A percentile compares a stretch with the other conserved stretches of the same genome.
These are phyloP conservation scores for Cutaneotrichosporon dermatis DNA, from an alignment of 1,284 basidiomycete genomes.

Conservation along the genomic window DNA sequence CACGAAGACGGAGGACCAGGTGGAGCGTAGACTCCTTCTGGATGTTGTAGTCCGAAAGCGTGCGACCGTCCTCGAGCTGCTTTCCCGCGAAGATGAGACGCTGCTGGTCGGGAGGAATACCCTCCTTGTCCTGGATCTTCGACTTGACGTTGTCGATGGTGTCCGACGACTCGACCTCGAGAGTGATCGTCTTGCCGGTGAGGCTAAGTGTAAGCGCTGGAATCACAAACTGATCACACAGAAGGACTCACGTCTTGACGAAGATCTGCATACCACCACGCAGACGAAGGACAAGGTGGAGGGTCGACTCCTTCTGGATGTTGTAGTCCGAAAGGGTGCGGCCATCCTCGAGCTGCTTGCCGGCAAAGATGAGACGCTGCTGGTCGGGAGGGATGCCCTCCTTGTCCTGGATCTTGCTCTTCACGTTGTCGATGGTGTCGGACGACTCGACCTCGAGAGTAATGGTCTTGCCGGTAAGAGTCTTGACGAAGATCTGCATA, in stretches of 20 bases:
- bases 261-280: constrained; percentile 50
- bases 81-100: constrained; percentile 97
- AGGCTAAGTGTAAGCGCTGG: constrained; percentile 57
- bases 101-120: constrained; percentile 79
- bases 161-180: constrained; percentile 83
- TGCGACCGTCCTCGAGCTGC: constrained; percentile 92
- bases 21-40: constrained; percentile 96
- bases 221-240: constrained; percentile 28
- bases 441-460: constrained; percentile 57
- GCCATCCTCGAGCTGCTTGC: constrained; percentile 95
- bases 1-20: constrained; percentile 78
- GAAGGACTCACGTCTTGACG: constrained; percentile 29
- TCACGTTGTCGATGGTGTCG: constrained; percentile 61
- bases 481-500: constrained; percentile 71
- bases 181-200: constrained; percentile 95
- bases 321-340: constrained; percentile 89
- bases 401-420: constrained; percentile 58
- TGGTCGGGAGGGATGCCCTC: constrained; percentile 84
- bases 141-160: constrained; percentile 97
- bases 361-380: constrained; percentile 88
- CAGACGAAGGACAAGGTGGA: constrained; percentile 51
- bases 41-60: constrained; percentile 89
- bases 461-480: constrained; percentile 57
- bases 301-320: constrained; percentile 46
- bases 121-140: constrained; percentile 94